Conservation (phyloP, 208 protist genomes). For the Trichomonas gallinae region DNA sequence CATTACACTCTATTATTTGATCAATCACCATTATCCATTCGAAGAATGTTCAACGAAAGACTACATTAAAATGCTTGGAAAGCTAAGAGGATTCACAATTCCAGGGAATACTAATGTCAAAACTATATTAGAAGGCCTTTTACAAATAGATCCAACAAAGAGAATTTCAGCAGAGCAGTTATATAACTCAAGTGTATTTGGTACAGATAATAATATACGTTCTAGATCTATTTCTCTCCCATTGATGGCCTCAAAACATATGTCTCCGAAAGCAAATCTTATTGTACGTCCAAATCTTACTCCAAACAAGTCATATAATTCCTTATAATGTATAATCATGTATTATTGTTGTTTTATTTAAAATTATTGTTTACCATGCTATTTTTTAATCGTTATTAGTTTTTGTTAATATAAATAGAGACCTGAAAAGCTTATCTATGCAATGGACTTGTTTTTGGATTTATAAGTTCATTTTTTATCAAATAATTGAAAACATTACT, state of each 20-base stretch:
- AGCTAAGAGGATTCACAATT: background rate
- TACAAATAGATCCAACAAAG: background rate
- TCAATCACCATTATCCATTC: background rate
- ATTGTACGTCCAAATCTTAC: background rate
- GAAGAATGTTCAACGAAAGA: background rate
- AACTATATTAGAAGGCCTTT: background rate
- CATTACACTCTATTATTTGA: background rate
- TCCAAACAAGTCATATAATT: too few species aligned
- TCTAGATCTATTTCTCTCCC: background rate
- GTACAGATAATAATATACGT: background rate
- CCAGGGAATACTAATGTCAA: background rate
- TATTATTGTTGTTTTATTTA: too few species aligned
- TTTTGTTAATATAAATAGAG: too few species aligned
- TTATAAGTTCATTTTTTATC: too few species aligned
- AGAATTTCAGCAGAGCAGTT: background rate
- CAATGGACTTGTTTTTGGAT: too few species aligned
- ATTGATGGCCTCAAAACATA: background rate
- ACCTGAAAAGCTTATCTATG: too few species aligned
- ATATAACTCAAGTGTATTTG: background rate
- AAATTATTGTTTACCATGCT: too few species aligned
- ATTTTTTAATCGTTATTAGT: too few species aligned
- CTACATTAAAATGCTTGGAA: background rate
- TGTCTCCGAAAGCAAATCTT: background rate
- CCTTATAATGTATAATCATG: too few species aligned
- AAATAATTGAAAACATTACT: too few species aligned